A percentile compares a stretch with the other conserved stretches of the same genome.
These are phyloP conservation scores for Laguncularia racemosa DNA, from an alignment of 345 rosid genomes.

Conservation along the genomic window DNA sequence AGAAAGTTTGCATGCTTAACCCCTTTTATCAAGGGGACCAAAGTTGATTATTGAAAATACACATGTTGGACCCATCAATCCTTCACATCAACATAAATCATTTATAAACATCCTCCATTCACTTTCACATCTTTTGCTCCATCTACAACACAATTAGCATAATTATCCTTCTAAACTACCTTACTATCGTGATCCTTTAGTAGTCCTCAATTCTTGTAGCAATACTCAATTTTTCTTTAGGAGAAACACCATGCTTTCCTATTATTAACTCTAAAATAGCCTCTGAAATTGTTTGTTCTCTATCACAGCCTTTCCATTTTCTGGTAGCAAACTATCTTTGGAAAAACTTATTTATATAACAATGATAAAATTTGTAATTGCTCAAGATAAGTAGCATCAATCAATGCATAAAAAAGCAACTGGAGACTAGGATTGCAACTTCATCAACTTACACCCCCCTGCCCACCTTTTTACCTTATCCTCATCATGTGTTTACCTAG, in stretches of 20 bases:
- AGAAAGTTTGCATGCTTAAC: too few relatives aligned
- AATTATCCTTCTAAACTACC: too few relatives aligned
- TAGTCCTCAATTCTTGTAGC: constrained; percentile 38
- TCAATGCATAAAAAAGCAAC: too few relatives aligned
- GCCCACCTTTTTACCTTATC: neutral
- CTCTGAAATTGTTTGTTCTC: constrained; percentile 54
- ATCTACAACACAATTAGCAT: too few relatives aligned
- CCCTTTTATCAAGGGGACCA: too few relatives aligned
- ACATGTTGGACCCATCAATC: too few relatives aligned
- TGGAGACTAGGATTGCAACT: constrained; percentile 13
- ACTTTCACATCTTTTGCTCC: too few relatives aligned
- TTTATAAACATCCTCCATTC: too few relatives aligned
- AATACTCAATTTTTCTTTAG: constrained; percentile 39
- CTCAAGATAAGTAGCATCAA: neutral
- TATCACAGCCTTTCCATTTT: constrained; percentile 32
- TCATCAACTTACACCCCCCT: constrained; percentile 17
- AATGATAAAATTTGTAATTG: neutral
- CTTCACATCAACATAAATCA: too few relatives aligned
- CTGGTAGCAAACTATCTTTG: constrained; percentile 40
- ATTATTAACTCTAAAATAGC: constrained; percentile 61
- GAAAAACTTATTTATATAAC: constrained; percentile 48
- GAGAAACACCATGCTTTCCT: constrained; percentile 73
- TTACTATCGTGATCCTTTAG: constrained; percentile 8
- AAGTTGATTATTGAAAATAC: too few relatives aligned
- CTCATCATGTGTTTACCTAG: neutral